These are phyloP conservation scores for Kingdonia uniflora DNA, from an alignment of 164 flowering plant genomes.

Conservation along the genomic window DNA sequence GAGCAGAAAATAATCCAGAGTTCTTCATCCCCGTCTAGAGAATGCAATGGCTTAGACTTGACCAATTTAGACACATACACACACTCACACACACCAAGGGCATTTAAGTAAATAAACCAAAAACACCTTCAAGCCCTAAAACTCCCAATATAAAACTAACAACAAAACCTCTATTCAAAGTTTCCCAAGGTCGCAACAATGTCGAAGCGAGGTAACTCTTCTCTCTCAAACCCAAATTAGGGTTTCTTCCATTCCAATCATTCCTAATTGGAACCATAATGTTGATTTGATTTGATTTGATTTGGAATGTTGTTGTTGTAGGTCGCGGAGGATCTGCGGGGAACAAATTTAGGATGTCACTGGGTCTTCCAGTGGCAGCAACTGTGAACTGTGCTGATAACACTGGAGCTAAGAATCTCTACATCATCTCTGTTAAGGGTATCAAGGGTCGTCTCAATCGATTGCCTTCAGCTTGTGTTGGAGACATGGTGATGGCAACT, in stretches of 20 bases:
- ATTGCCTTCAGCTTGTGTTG: constrained; percentile 10
- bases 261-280: not conserved
- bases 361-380: constrained; percentile 10
- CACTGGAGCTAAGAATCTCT: constrained; percentile 7
- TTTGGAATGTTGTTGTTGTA: not conserved
- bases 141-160: too few relatives aligned
- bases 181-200: not conserved
- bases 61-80: too few relatives aligned
- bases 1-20: too few relatives aligned
- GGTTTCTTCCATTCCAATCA: not conserved
- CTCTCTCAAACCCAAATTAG: not conserved
- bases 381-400: constrained; percentile 10
- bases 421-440: constrained; percentile 9
- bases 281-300: too few relatives aligned
- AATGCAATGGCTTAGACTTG: too few relatives aligned
- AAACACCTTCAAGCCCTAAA: too few relatives aligned
- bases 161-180: too few relatives aligned
- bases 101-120: too few relatives aligned
- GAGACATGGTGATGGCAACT: constrained; percentile 9
- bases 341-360: constrained; percentile 10
- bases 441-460: constrained; percentile 6
- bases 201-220: constrained; percentile 4
- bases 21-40: too few relatives aligned
- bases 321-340: constrained; percentile 7
- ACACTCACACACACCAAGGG: too few relatives aligned